Conservation (phyloP, 768 basidiomycete genomes). For the Leccinum boreale region DNA sequence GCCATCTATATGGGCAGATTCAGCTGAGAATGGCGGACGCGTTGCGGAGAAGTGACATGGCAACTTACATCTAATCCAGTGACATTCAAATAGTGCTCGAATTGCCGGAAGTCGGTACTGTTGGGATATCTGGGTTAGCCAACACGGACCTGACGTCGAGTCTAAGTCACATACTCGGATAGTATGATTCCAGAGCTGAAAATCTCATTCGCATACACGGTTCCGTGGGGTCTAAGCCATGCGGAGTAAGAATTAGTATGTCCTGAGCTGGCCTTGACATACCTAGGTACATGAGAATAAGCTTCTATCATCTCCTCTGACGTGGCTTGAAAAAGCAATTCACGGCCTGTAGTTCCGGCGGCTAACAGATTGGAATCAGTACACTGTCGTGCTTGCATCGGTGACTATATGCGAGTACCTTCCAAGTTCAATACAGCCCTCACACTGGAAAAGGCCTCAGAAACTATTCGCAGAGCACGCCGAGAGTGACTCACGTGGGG, state of each 20-base stretch:
- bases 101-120: conserved; percentile 95
- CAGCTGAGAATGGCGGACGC: neutral
- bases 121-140: conserved; percentile 5
- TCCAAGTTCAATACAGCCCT: conserved; percentile 73
- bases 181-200: conserved; percentile 89
- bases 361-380: conserved; percentile 40
- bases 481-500: conserved; percentile 49
- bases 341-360: conserved; percentile 83
- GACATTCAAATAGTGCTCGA: conserved; percentile 84
- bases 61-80: conserved; percentile 81
- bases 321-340: conserved; percentile 93
- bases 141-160: conserved; percentile 1
- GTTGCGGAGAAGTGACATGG: neutral
- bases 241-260: neutral
- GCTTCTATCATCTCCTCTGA: conserved; percentile 93
- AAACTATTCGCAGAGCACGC: neutral
- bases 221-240: conserved; percentile 72
- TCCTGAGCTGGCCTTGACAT: conserved; percentile 45
- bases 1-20: conserved; percentile 62
- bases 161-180: conserved; percentile 64
- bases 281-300: conserved; percentile 84
- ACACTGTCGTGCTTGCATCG: neutral
- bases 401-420: conserved; percentile 40
- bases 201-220: conserved; percentile 86
- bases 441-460: conserved; percentile 39